Percentiles rank a stretch among this genome's conserved stretches.
Evolutionary conservation across 495 filamentous ascomycete genomes (phyloP).

Genomic region (Trichocladium antarcticum): DNA sequence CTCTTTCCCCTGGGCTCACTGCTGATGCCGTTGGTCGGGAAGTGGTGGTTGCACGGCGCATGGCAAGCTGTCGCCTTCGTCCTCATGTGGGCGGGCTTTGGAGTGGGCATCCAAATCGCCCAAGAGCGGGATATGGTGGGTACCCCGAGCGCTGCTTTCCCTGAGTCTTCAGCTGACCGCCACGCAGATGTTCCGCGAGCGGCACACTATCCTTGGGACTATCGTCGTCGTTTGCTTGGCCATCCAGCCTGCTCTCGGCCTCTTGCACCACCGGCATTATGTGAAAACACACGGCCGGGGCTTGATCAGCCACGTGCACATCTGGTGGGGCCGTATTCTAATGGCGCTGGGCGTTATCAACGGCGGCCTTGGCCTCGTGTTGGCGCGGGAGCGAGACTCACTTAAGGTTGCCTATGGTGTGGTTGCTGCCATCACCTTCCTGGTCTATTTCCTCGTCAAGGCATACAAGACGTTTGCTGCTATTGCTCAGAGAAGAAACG

Average conservation of each 20-base stretch:
- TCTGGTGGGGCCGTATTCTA: constrained; percentile 57
- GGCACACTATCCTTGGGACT: constrained; percentile 46
- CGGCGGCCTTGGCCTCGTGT: constrained; percentile 52
- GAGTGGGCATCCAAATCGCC: constrained; percentile 45
- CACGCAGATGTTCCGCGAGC: constrained; percentile 28
- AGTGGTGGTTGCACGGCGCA: constrained; percentile 43
- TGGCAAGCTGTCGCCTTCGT: constrained; percentile 48
- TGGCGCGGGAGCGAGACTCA: constrained; percentile 34
- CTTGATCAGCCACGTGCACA: constrained; percentile 48
- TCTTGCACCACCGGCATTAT: constrained; percentile 52
- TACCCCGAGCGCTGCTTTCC: background rate
- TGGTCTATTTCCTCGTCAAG: constrained; percentile 32
- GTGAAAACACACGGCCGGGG: constrained; percentile 38
- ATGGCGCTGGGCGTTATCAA: constrained; percentile 59
- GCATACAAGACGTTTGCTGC: background rate
- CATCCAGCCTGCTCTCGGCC: constrained; percentile 54
- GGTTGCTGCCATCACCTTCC: constrained; percentile 44
- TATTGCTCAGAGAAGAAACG: background rate
- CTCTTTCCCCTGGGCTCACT: constrained; percentile 48
- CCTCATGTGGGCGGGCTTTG: constrained; percentile 50
- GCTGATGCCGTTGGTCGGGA: constrained; percentile 43
- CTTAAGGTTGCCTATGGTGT: constrained; percentile 50
- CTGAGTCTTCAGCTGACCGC: constrained; percentile 2
- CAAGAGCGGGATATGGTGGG: constrained; percentile 29
- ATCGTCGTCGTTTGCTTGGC: constrained; percentile 46